Conservation (phyloP, 2,329 filamentous ascomycete species). For the Pyrenophora teres region DNA sequence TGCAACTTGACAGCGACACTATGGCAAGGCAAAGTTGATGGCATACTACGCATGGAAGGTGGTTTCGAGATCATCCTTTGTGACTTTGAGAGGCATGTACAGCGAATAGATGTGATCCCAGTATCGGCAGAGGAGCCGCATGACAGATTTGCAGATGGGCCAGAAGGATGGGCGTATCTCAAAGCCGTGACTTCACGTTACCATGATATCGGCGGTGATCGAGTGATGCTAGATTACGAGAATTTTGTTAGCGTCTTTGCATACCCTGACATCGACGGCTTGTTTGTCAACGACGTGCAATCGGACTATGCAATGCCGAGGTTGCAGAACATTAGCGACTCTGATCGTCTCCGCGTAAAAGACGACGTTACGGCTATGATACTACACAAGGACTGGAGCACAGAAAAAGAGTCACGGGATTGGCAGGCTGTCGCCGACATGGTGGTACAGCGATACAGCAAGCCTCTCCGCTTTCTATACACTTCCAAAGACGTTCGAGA, state of each 20-base stretch:
- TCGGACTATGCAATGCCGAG: slow-evolving; percentile 45
- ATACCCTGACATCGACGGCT: slow-evolving; percentile 43
- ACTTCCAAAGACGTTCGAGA: slow-evolving; percentile 18
- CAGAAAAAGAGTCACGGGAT: slow-evolving; percentile 41
- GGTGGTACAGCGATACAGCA: slow-evolving; percentile 65
- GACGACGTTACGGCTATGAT: slow-evolving; percentile 54
- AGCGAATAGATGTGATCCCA: slow-evolving; percentile 19
- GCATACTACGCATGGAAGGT: slow-evolving; percentile 68
- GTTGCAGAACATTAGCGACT: slow-evolving; percentile 41
- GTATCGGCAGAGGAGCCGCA: background rate
- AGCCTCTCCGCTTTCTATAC: slow-evolving; percentile 54
- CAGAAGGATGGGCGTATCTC: slow-evolving; percentile 42
- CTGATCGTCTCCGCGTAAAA: slow-evolving; percentile 46
- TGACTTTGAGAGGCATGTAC: slow-evolving; percentile 58
- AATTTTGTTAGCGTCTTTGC: slow-evolving; percentile 55
- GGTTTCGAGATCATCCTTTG: slow-evolving; percentile 75
- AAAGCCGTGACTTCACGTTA: slow-evolving; percentile 51
- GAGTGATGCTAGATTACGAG: slow-evolving; percentile 56
- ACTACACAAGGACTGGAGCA: slow-evolving; percentile 27
- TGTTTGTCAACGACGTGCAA: slow-evolving; percentile 47
- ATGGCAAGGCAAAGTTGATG: slow-evolving; percentile 62
- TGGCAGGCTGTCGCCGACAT: slow-evolving; percentile 73
- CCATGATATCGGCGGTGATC: slow-evolving; percentile 50
- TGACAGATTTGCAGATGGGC: background rate
- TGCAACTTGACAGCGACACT: slow-evolving; percentile 59